These are phyloP conservation scores for Vanderwaltozyma verrucispora DNA, from an alignment of 805 yeast species.

Conservation along the genomic window DNA sequence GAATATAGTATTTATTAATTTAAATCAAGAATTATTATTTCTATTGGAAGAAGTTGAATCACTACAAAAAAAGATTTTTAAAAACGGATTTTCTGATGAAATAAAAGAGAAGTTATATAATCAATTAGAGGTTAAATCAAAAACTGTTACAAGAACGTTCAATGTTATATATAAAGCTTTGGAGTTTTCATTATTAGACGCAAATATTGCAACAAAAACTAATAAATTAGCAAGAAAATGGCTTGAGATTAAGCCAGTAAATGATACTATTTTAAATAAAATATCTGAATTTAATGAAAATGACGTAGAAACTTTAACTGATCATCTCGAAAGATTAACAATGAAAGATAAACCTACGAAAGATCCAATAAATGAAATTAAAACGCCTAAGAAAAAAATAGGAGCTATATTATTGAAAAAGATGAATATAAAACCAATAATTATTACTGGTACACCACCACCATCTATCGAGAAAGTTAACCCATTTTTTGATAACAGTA, in stretches of 20 bases:
- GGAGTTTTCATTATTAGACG: constrained; percentile 34
- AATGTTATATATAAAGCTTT: constrained; percentile 30
- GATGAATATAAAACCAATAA: constrained; percentile 32
- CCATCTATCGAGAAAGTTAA: constrained; percentile 12
- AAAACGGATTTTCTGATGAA: constrained; percentile 5
- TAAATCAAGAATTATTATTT: constrained; percentile 34
- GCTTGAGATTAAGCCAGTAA: constrained; percentile 17
- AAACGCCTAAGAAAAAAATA: constrained; percentile 13
- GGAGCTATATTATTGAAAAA: constrained; percentile 34
- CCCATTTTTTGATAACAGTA: constrained; percentile 5
- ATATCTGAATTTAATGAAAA: background rate
- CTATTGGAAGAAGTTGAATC: constrained; percentile 17
- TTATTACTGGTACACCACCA: constrained; percentile 27
- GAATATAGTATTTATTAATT: constrained; percentile 40
- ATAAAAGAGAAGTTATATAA: constrained; percentile 18
- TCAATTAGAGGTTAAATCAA: constrained; percentile 30
- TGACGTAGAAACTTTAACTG: constrained; percentile 1
- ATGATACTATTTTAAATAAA: background rate
- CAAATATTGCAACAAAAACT: constrained; percentile 28
- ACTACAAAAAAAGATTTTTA: constrained; percentile 6
- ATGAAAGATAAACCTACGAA: background rate
- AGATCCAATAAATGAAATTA: background rate
- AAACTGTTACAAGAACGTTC: constrained; percentile 33
- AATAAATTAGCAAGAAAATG: constrained; percentile 30
- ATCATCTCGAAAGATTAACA: background rate